A percentile compares a stretch with the other conserved stretches of the same genome.
phyloP scores from a whole-genome alignment of 371 early-diverging fungal species.

The Saksenaea vasiformis region DNA sequence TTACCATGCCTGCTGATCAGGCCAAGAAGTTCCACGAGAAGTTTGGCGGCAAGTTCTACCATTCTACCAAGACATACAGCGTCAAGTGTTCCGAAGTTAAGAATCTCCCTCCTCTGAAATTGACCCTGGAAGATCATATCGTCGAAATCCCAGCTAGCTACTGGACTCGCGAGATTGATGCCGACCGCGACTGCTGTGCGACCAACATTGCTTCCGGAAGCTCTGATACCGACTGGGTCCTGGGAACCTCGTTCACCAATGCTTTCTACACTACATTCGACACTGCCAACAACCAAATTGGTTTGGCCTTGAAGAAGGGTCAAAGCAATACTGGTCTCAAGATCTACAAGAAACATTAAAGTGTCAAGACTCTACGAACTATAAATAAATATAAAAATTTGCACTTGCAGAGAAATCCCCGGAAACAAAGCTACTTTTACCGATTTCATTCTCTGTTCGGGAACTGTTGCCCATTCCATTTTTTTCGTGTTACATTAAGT shows the following conservation, averaged over 20 bases:
- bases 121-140: conserved; percentile 35
- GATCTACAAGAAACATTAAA: conserved; percentile 15
- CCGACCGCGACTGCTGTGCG: conserved; percentile 39
- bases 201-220: conserved; percentile 40
- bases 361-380: neutral
- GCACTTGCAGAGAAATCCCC: neutral
- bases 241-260: conserved; percentile 47
- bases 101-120: conserved; percentile 37
- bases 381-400: neutral
- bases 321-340: conserved; percentile 35
- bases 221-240: conserved; percentile 42
- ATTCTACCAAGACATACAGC: conserved; percentile 36
- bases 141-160: conserved; percentile 43
- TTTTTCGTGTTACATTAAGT: neutral
- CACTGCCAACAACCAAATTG: conserved; percentile 33
- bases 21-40: conserved; percentile 44
- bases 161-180: conserved; percentile 40
- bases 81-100: conserved; percentile 49
- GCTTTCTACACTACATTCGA: conserved; percentile 51
- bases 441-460: too few species aligned
- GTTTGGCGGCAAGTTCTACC: conserved; percentile 44
- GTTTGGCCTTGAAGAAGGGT: conserved; percentile 43
- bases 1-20: conserved; percentile 46
- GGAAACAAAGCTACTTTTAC: neutral
- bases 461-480: neutral